Conservation (phyloP, 306 rosid genomes). For the Lupinus albus region DNA sequence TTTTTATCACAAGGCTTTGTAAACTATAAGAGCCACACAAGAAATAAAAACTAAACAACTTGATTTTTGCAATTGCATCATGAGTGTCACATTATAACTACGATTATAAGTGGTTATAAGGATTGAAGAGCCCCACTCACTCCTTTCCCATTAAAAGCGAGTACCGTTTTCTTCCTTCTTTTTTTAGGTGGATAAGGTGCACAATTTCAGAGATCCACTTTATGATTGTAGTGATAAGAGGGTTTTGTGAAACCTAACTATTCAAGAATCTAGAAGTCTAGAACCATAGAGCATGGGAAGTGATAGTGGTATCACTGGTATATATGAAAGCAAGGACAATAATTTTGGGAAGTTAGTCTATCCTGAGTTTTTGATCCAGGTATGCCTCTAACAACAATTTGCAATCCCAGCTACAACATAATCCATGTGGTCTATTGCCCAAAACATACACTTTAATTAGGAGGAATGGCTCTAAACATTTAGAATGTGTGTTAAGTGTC, state of each 20-base stretch:
- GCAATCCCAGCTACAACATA: background rate
- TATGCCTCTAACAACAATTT: background rate
- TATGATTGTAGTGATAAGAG: slow-evolving; percentile 35
- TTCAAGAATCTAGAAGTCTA: slow-evolving; percentile 45
- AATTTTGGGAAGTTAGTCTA: slow-evolving; percentile 21
- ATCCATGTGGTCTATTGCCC: no score
- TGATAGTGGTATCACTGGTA: slow-evolving; percentile 26
- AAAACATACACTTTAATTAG: no score
- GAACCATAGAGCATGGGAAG: slow-evolving; percentile 44
- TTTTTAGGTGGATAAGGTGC: slow-evolving; percentile 41
- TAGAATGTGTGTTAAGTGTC: no score
- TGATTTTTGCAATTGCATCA: slow-evolving; percentile 20
- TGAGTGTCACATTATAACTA: no score
- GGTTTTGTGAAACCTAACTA: slow-evolving; percentile 27
- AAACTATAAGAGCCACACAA: no score
- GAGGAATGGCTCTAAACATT: no score
- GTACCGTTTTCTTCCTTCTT: slow-evolving; percentile 23
- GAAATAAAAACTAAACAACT: background rate
- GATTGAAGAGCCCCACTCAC: slow-evolving; percentile 22
- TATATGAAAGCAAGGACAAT: slow-evolving; percentile 37
- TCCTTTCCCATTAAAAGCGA: slow-evolving; percentile 33
- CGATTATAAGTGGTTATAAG: background rate
- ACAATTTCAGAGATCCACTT: slow-evolving; percentile 41
- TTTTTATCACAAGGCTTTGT: background rate
- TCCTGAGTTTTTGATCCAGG: no score